phyloP scores from a whole-genome alignment of 2,329 filamentous ascomycete species.

The Geosmithia putterillii region DNA sequence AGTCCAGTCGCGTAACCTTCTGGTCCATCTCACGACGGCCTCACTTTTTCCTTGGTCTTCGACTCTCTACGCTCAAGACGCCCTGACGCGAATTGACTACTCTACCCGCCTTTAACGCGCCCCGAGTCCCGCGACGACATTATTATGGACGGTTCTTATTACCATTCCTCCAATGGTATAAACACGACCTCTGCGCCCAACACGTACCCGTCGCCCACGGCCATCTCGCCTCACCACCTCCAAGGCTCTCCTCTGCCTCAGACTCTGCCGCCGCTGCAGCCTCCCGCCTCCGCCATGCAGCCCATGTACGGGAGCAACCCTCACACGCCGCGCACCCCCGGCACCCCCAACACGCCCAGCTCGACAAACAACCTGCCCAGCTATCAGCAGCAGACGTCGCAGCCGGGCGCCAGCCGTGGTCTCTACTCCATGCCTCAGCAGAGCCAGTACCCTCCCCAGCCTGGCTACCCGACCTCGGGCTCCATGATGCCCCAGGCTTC shows the following conservation, averaged over 20 bases:
- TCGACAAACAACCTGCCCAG: constrained; percentile 38
- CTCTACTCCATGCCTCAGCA: constrained; percentile 38
- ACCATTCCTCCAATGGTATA: constrained; percentile 40
- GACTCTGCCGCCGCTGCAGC: constrained; percentile 43
- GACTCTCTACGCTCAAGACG: constrained; percentile 6
- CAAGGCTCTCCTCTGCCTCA: constrained; percentile 35
- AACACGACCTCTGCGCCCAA: constrained; percentile 36
- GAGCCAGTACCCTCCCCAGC: constrained; percentile 39
- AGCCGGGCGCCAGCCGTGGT: constrained; percentile 32
- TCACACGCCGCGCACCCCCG: constrained; percentile 49
- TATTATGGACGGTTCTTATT: constrained; percentile 44
- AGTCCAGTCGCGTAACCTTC: background rate
- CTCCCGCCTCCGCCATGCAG: constrained; percentile 29
- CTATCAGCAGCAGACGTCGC: constrained; percentile 40
- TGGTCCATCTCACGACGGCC: background rate
- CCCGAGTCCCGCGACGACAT: constrained; percentile 10
- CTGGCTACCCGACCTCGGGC: constrained; percentile 41
- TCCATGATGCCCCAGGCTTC: constrained; percentile 57
- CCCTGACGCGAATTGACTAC: constrained; percentile 4
- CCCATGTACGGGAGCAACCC: constrained; percentile 42
- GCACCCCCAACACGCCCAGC: constrained; percentile 50
- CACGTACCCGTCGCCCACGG: constrained; percentile 38
- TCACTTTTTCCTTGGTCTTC: background rate
- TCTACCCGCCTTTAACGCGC: no score
- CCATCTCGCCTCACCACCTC: constrained; percentile 38